Base-by-base conservation (phyloP, 306 rosid genomes). In the Erythrophleum fordii region DNA sequence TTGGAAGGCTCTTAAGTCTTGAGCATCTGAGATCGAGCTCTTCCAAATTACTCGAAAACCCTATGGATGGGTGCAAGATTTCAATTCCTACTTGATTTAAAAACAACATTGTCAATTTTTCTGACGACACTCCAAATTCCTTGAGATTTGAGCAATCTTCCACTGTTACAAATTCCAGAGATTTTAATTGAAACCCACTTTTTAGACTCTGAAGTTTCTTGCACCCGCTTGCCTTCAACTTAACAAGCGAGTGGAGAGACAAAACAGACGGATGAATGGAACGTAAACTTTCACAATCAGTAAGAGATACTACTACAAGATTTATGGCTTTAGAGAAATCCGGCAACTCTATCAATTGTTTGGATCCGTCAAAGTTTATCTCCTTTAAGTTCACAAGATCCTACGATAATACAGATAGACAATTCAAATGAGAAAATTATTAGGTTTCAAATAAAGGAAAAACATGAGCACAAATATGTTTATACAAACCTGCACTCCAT, bases 291-390 rank as follows among this genome's bases (percentile, higher is more conserved):
- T 23, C 35, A 23, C 56, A 69, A 8, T 1, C 14, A 25, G 0
- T 6, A 6, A 69, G 55, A 25, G 2, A 0, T 14, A 45, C 39
- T 3, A 1, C 6, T 23, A 73, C 65, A 67, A 83, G 61, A 7
- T 20, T 41, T 8, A 11, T 49, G 51, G 80, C 61, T 12, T 37
- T 35, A 6, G 83, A 78, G 31, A 83, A 81, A 73, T 83, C 46
- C 23, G 86, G 86, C 8, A 83, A 26, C 71, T 78, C 71, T 25
- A 11, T 78, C 61, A 83, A 45, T 14, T 28, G 5, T 42, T 55
- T 16, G 25, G 71, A 83, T 12, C 28, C 0, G 6, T 8, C 10
- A 11, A 83, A 83, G 29, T 83, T 18, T 12, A 83, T 31, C 18
- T 0, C 0, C 49, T 18, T 67, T n/a, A 83, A 56, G 12, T 55